Percentiles rank a stretch among this genome's conserved stretches.
Conservation (phyloP, 805 yeast species). For the Candida yuanshanica region DNA sequence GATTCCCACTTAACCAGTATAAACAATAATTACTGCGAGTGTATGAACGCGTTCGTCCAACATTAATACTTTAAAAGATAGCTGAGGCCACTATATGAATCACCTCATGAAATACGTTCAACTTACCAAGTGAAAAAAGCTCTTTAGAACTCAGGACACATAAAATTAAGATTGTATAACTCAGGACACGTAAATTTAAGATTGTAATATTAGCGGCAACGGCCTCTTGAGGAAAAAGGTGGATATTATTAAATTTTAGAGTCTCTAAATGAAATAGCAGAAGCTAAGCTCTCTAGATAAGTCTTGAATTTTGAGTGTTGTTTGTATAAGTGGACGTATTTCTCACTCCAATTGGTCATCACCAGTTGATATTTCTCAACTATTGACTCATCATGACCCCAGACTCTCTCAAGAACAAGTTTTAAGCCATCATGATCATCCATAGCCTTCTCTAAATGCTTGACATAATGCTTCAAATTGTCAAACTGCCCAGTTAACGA, state of each 20-base stretch:
- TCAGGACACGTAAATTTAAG: too few relatives aligned
- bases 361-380: conserved; percentile 24
- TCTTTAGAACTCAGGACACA: too few relatives aligned
- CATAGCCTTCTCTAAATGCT: conserved; percentile 32
- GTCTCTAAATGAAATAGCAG: conserved; percentile 23
- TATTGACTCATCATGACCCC: conserved; percentile 20
- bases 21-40: too few relatives aligned
- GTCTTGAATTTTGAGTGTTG: conserved; percentile 30
- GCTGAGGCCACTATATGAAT: too few relatives aligned
- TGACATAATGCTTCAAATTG: conserved; percentile 34
- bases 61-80: too few relatives aligned
- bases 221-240: not conserved
- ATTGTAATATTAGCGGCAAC: not conserved
- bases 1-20: too few relatives aligned
- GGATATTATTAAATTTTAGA: conserved; percentile 12
- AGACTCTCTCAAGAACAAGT: conserved; percentile 30
- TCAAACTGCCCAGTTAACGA: conserved; percentile 33
- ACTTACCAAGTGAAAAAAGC: too few relatives aligned
- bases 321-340: conserved; percentile 30
- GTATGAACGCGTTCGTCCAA: too few relatives aligned
- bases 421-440: conserved; percentile 39
- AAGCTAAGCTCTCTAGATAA: conserved; percentile 29
- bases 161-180: too few relatives aligned
- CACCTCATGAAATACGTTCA: too few relatives aligned
- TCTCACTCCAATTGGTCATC: conserved; percentile 38